phyloP scores from a whole-genome alignment of 208 protist species.

The Wallacemonas rigidus region DNA sequence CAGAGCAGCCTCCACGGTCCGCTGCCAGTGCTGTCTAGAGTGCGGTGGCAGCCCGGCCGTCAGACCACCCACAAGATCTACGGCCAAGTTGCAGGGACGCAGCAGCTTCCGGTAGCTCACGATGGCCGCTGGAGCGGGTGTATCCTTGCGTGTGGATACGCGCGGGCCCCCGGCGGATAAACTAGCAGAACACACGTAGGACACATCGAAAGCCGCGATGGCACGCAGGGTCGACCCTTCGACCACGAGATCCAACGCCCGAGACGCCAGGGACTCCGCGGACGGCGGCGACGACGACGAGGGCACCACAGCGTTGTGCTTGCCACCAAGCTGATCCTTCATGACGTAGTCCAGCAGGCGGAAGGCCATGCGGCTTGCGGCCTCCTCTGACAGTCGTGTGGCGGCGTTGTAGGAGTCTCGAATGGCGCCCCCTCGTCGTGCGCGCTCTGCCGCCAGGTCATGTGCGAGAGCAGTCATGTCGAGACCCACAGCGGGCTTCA shows the following conservation, averaged over 20 bases:
- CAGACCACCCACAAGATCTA: slow-evolving; percentile 64
- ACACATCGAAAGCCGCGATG: slow-evolving; percentile 6
- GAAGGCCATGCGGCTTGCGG: slow-evolving; percentile 36
- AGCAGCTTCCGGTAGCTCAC: slow-evolving; percentile 45
- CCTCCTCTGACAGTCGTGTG: slow-evolving; percentile 32
- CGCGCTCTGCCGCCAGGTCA: slow-evolving; percentile 29
- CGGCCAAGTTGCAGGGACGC: slow-evolving; percentile 39
- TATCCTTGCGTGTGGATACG: not conserved
- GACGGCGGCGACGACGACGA: slow-evolving; percentile 7
- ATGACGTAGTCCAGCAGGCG: slow-evolving; percentile 75
- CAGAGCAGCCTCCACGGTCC: slow-evolving; percentile 46
- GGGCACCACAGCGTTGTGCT: slow-evolving; percentile 45
- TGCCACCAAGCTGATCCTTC: slow-evolving; percentile 47
- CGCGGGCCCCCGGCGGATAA: not conserved
- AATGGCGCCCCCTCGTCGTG: slow-evolving; percentile 20
- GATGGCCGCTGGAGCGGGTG: slow-evolving; percentile 34
- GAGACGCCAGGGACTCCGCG: slow-evolving; percentile 16
- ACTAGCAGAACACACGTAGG: slow-evolving; percentile 3
- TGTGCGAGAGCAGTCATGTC: slow-evolving; percentile 31
- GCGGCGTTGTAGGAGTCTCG: slow-evolving; percentile 25
- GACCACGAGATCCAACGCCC: slow-evolving; percentile 26
- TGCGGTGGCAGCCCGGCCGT: slow-evolving; percentile 45
- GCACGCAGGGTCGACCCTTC: slow-evolving; percentile 33
- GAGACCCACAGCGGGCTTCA: slow-evolving; percentile 26
- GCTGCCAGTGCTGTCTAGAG: slow-evolving; percentile 43